A percentile compares a stretch with the other conserved stretches of the same genome.
Evolutionary conservation across 306 rosid genomes (phyloP).

Genomic region (Cotoneaster glaucophyllus): DNA sequence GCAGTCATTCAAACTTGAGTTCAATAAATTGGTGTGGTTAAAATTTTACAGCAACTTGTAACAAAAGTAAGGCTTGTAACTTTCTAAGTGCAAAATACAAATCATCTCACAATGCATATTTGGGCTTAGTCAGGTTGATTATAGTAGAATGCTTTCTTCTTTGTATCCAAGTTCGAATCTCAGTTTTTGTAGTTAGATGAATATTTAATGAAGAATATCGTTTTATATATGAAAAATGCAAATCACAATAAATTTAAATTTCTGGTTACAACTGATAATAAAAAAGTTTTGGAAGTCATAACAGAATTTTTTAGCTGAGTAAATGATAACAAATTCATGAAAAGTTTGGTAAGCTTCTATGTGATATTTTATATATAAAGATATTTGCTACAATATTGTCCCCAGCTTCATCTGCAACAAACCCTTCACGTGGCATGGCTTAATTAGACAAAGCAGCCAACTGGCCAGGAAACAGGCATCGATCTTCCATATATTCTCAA

Average conservation of each 20-base stretch:
- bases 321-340: background rate
- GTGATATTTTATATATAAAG: background rate
- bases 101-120: background rate
- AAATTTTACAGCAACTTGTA: background rate
- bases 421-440: background rate
- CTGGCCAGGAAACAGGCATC: conserved; percentile 4
- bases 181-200: background rate
- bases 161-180: background rate
- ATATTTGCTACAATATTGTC: background rate
- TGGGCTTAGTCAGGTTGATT: background rate
- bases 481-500: background rate
- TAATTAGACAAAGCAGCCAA: background rate
- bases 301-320: background rate
- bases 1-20: background rate
- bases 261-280: background rate
- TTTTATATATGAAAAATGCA: background rate
- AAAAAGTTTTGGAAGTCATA: background rate
- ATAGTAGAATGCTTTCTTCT: no score
- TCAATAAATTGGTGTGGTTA: background rate
- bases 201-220: background rate
- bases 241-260: background rate
- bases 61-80: background rate
- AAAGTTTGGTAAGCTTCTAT: background rate
- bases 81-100: background rate
- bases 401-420: conserved; percentile 7